phyloP scores from a whole-genome alignment of 768 basidiomycete genomes.

The Lactifluus echinatus region DNA sequence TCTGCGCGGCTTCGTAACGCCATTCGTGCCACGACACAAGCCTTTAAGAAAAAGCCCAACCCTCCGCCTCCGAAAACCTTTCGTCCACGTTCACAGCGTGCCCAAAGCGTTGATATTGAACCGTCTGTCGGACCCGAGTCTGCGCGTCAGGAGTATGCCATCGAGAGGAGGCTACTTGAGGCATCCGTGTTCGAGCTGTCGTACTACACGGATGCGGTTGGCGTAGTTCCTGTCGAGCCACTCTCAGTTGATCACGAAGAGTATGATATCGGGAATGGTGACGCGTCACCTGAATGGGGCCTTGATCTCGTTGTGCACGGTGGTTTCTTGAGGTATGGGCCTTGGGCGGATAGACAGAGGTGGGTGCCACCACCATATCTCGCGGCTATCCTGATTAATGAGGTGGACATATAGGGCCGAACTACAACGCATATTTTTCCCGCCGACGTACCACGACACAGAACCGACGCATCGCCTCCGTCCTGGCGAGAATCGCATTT shows the following conservation, averaged over 20 bases:
- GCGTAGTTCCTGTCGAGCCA: slow-evolving; percentile 47
- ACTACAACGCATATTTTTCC: slow-evolving; percentile 78
- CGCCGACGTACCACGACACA: slow-evolving; percentile 61
- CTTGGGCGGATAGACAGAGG: slow-evolving; percentile 96
- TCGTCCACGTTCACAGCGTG: slow-evolving; percentile 23
- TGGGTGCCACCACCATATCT: slow-evolving; percentile 24
- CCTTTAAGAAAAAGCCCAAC: not conserved
- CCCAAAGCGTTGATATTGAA: slow-evolving; percentile 40
- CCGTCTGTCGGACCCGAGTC: slow-evolving; percentile 50
- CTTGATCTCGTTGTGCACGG: slow-evolving; percentile 74
- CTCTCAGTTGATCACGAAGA: slow-evolving; percentile 25
- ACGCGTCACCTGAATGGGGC: slow-evolving; percentile 88
- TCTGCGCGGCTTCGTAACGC: slow-evolving; percentile 7
- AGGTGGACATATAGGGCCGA: slow-evolving; percentile 41
- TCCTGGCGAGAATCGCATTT: slow-evolving; percentile 74
- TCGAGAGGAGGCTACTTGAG: slow-evolving; percentile 76
- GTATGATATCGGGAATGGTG: slow-evolving; percentile 78
- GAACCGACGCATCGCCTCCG: slow-evolving; percentile 48
- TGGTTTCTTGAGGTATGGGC: slow-evolving; percentile 77
- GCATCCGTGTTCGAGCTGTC: slow-evolving; percentile 67
- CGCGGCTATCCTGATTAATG: not conserved
- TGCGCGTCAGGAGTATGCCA: slow-evolving; percentile 68
- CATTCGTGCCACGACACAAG: not conserved
- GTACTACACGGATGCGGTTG: slow-evolving; percentile 83
- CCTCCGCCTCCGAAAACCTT: not conserved